Conservation (phyloP, 208 protist species). For the Leptomonas seymouri region DNA sequence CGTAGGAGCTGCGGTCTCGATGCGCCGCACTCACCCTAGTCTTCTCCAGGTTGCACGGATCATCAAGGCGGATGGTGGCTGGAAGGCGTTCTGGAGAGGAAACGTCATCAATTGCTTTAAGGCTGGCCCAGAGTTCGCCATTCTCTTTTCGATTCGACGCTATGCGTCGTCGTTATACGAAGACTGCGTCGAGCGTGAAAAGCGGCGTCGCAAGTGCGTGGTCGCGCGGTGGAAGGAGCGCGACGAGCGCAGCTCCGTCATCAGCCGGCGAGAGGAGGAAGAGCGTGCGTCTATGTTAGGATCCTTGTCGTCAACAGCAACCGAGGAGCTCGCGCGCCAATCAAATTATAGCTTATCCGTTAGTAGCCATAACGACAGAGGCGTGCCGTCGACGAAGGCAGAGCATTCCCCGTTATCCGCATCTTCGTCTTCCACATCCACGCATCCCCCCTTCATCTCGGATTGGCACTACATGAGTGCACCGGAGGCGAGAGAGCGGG, state of each 20-base stretch:
- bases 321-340: background rate
- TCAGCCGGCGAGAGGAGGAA: slow-evolving; percentile 37
- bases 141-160: slow-evolving; percentile 87
- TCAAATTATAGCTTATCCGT: no score
- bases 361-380: no score
- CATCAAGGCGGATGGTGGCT: slow-evolving; percentile 80
- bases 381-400: background rate
- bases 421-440: background rate
- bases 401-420: background rate
- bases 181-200: slow-evolving; percentile 72
- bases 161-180: slow-evolving; percentile 83
- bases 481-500: slow-evolving; percentile 18
- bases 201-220: slow-evolving; percentile 32
- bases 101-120: slow-evolving; percentile 93
- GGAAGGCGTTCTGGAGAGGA: slow-evolving; percentile 84
- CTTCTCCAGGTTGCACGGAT: slow-evolving; percentile 77
- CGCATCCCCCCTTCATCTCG: background rate
- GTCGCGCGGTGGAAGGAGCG: slow-evolving; percentile 23
- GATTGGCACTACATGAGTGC: slow-evolving; percentile 5
- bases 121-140: slow-evolving; percentile 89
- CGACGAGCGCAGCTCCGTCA: slow-evolving; percentile 29
- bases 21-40: slow-evolving; percentile 41
- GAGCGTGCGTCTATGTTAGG: slow-evolving; percentile 50
- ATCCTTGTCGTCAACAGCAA: background rate
- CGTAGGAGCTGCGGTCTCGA: background rate